Evolutionary conservation across 208 protist genomes (phyloP).

Genomic region (Sergeia podlipaevii): DNA sequence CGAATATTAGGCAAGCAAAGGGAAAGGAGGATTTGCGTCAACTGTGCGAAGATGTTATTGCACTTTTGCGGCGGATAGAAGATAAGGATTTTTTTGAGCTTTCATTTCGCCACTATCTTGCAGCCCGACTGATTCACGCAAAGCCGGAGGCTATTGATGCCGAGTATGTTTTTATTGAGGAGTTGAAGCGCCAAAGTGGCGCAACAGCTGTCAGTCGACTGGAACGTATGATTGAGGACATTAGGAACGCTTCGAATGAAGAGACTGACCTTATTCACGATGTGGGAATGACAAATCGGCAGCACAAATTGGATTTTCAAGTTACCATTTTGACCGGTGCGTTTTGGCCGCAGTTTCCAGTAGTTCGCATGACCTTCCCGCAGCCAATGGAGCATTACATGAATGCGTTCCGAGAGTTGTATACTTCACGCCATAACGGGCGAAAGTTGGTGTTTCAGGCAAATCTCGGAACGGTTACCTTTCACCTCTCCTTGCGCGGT

Average conservation of each 20-base stretch:
- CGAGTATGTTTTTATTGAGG: slow-evolving; percentile 47
- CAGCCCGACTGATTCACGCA: slow-evolving; percentile 48
- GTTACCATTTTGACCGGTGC: slow-evolving; percentile 58
- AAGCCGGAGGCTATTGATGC: slow-evolving; percentile 32
- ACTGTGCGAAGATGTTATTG: slow-evolving; percentile 28
- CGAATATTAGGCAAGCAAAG: slow-evolving; percentile 22
- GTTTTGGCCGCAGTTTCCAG: slow-evolving; percentile 59
- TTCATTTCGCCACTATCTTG: slow-evolving; percentile 44
- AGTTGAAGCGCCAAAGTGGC: slow-evolving; percentile 43
- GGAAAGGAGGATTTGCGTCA: slow-evolving; percentile 12
- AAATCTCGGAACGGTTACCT: slow-evolving; percentile 55
- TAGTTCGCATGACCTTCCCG: slow-evolving; percentile 31
- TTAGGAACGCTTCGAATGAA: slow-evolving; percentile 15
- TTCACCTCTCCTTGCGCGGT: slow-evolving; percentile 31
- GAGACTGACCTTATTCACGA: background rate
- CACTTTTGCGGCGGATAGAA: slow-evolving; percentile 44
- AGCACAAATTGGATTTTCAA: slow-evolving; percentile 51
- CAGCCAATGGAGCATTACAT: slow-evolving; percentile 49
- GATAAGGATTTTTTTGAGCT: slow-evolving; percentile 71
- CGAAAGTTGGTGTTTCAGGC: slow-evolving; percentile 67
- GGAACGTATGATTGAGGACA: slow-evolving; percentile 71
- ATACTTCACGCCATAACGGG: slow-evolving; percentile 62
- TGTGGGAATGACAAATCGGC: background rate
- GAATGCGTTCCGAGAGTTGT: slow-evolving; percentile 52
- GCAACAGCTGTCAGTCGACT: slow-evolving; percentile 47